These are phyloP conservation scores for Glaciozyma martinii DNA, from an alignment of 768 basidiomycete genomes.

Conservation along the genomic window DNA sequence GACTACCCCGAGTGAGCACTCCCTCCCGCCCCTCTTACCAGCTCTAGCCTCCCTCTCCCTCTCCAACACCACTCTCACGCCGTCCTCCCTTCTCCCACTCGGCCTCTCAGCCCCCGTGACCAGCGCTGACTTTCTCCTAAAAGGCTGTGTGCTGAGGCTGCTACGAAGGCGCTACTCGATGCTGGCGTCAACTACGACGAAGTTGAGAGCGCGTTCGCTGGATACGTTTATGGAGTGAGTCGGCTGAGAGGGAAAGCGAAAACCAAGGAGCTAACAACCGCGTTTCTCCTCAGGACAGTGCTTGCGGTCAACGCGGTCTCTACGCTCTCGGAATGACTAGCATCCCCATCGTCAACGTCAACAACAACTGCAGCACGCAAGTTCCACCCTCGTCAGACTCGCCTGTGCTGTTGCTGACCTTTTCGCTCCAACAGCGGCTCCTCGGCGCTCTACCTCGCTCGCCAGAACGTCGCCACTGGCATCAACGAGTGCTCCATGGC, in stretches of 20 bases:
- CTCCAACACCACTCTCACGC: too few relatives aligned
- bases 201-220: constrained; percentile 63
- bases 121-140: constrained; percentile 46
- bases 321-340: constrained; percentile 71
- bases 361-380: constrained; percentile 52
- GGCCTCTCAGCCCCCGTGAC: constrained; percentile 36
- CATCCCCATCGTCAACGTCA: constrained; percentile 67
- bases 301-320: constrained; percentile 54
- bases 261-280: neutral
- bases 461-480: constrained; percentile 60
- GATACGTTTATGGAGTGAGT: constrained; percentile 51
- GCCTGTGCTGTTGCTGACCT: too few relatives aligned
- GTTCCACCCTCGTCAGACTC: too few relatives aligned
- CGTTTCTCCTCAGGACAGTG: constrained; percentile 14
- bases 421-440: constrained; percentile 44
- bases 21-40: too few relatives aligned
- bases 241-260: neutral
- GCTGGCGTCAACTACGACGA: constrained; percentile 79
- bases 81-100: too few relatives aligned
- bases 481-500: constrained; percentile 69
- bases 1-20: constrained; percentile 49
- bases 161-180: constrained; percentile 76
- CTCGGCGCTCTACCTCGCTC: constrained; percentile 61
- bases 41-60: too few relatives aligned
- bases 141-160: constrained; percentile 82